phyloP scores from a whole-genome alignment of 108 stramenopile species.

The Conticribra weissflogii region DNA sequence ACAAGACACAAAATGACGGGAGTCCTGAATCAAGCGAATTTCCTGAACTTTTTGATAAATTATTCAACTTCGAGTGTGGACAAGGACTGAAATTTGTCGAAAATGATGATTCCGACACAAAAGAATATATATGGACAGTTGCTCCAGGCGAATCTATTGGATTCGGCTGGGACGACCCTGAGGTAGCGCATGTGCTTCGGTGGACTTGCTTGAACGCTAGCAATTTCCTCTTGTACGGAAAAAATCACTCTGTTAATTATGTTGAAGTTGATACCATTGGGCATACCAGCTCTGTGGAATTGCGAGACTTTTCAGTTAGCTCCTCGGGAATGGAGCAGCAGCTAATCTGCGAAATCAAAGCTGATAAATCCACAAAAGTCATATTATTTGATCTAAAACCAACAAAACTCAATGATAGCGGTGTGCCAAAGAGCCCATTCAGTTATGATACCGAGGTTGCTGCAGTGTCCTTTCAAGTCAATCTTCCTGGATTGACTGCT shows the following conservation, averaged over 20 bases:
- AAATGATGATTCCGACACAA: constrained; percentile 40
- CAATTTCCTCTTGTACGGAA: constrained; percentile 20
- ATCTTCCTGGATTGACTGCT: constrained; percentile 54
- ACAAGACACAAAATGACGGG: too few species aligned
- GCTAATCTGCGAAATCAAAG: constrained; percentile 63
- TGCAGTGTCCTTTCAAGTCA: constrained; percentile 52
- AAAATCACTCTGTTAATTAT: constrained; percentile 4
- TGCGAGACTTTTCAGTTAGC: too few species aligned
- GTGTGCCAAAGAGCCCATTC: too few species aligned
- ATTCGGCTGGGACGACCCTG: constrained; percentile 87
- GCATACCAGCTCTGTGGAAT: constrained; percentile 48
- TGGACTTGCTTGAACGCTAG: constrained; percentile 64
- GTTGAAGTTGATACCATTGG: constrained; percentile 80
- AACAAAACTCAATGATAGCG: too few species aligned
- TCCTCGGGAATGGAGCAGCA: too few species aligned
- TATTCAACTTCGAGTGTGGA: constrained; percentile 1
- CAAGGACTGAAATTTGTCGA: constrained; percentile 12
- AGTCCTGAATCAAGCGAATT: too few species aligned
- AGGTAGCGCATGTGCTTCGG: constrained; percentile 74
- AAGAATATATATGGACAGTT: constrained; percentile 78
- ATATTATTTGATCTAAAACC: too few species aligned
- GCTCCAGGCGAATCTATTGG: constrained; percentile 56
- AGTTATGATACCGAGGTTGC: constrained; percentile 57
- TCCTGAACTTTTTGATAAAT: background rate
- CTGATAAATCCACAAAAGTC: constrained; percentile 80